Base-by-base conservation (phyloP, 441 rosid genomes). In the Aleurites moluccanus region DNA sequence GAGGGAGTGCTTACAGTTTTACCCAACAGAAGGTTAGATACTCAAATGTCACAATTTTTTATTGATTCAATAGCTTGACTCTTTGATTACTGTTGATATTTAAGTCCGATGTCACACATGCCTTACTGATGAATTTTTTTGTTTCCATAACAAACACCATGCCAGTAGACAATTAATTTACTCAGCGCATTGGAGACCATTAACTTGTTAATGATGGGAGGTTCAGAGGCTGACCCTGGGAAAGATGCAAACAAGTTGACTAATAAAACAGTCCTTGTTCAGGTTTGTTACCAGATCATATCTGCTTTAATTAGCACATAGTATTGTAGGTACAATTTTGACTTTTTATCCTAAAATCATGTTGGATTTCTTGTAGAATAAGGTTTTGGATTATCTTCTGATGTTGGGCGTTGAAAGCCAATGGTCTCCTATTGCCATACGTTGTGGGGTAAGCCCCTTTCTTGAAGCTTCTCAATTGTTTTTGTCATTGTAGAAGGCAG, bases 11-110 rank as follows among this genome's bases (percentile, higher is more conserved):
- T 60, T 93, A 93, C 82, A 89, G 90, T 79, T 96, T 92, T 80
- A 92, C 97, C 77, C 93, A 93, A 70, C 99, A 96, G 77, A 96
- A 96, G 99, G 99, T 96, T 87, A 81, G 96, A 84, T 88, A 82
- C 83, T 85, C 83, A 55, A 50, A 65, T 77, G 59, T 80, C 59
- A 61, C 47, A 73, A 11, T 67, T 69, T 73, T 67, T 21, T 0
- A 25, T 68, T 45, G 67, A 33, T 10, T 50, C 55, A 61, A 38
- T 63, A 65, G 59, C 76, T 75, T 56, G 45, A 55, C 50, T 55
- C 79, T 75, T 64, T 73, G 65, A 56, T 52, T 64, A 14, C 33
- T 77, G 35, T 47, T 64, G 38, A 40, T 73, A 23, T 20, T 70
- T 66, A 28, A 18, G 62, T 23, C 14, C 78, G 75, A 40, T 74